These are phyloP conservation scores for Pythium rhizo-oryzae DNA, from an alignment of 352 stramenopile species.

Conservation along the genomic window DNA sequence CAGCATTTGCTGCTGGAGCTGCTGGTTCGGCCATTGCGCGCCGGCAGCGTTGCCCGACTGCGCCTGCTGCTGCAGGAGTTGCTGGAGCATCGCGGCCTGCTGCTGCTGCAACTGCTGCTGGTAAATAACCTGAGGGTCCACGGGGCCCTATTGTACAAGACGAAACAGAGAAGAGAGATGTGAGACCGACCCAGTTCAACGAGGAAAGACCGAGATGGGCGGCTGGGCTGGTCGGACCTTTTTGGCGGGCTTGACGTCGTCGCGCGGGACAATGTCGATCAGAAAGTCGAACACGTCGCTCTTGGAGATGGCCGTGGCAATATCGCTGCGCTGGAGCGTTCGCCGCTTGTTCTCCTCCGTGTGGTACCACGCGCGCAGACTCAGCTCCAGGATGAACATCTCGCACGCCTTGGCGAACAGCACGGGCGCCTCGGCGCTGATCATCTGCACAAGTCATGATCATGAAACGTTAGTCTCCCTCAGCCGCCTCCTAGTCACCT, in stretches of 20 bases:
- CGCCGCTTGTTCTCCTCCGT: constrained; percentile 94
- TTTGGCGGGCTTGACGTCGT: constrained; percentile 88
- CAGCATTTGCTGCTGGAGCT: constrained; percentile 88
- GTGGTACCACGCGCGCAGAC: constrained; percentile 87
- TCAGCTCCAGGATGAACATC: constrained; percentile 94
- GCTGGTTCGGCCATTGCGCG: constrained; percentile 75
- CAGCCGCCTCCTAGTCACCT: neutral
- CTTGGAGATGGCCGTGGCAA: constrained; percentile 90
- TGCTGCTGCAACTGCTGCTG: constrained; percentile 90
- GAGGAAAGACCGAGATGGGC: neutral
- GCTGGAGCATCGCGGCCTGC: constrained; percentile 86
- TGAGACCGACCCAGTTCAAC: neutral
- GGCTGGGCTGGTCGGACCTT: constrained; percentile 43
- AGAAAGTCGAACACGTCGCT: constrained; percentile 94
- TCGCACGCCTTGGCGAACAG: constrained; percentile 95
- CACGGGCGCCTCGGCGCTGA: constrained; percentile 91
- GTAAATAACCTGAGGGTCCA: constrained; percentile 80
- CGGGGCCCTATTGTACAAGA: constrained; percentile 39
- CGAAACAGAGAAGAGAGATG: neutral
- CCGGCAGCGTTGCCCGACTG: constrained; percentile 54
- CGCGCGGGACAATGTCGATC: constrained; percentile 90
- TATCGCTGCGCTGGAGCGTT: constrained; percentile 91
- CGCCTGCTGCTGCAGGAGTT: constrained; percentile 82
- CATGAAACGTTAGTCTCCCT: neutral
- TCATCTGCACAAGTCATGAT: constrained; percentile 67